Evolutionary conservation across 2,329 filamentous ascomycete genomes (phyloP), one percentile per base, ranked within the genome.

Genomic region (Fusarium virguliforme): DNA sequence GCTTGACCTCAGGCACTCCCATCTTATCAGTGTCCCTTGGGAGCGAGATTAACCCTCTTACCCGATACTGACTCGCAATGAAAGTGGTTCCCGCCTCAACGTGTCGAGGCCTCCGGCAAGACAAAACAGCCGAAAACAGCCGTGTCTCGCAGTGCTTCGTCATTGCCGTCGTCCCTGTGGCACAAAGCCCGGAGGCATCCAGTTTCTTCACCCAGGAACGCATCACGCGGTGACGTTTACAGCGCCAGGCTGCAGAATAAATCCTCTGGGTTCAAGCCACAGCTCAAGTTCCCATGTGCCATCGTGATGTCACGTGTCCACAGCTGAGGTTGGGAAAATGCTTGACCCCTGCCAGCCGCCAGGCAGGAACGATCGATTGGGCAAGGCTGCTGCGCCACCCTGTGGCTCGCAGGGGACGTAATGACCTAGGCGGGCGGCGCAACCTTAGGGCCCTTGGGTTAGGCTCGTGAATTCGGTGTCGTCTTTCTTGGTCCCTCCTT

Each of bases 391-490:
- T 62, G 59, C 74, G 74, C 74, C 74, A 77, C 75, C 50, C 15
- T 75, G 75, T 77, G 75, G 75, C 75, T 72, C 40, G 40, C 40
- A 56, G 64, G 61, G 65, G 58, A 71, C 63, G 63, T 66, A 66
- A 71, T 71, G 69, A 40, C 41, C 53, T 71, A 67, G 65, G 38
- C 38, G 38, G 41, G 41, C 67, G 73, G 58, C 68, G 73, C 67
- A 74, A 74, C 41, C 66, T 75, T 76, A 75, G 76, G 65, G 71
- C 68, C 73, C 67, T 74, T 60, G 67, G 43, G 43, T 79, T 73
- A 73, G 77, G 78, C 78, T 79, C 75, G 66, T 73, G 71, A 76
- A 76, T 70, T 76, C 70, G 75, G 73, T 77, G 76, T 74, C 75
- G 76, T 74, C 72, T 73, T 18, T 74, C 75, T 69, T 73, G 76